These are phyloP conservation scores for Stevia rebaudiana DNA, from an alignment of 140 eudicot genomes.

Conservation along the genomic window DNA sequence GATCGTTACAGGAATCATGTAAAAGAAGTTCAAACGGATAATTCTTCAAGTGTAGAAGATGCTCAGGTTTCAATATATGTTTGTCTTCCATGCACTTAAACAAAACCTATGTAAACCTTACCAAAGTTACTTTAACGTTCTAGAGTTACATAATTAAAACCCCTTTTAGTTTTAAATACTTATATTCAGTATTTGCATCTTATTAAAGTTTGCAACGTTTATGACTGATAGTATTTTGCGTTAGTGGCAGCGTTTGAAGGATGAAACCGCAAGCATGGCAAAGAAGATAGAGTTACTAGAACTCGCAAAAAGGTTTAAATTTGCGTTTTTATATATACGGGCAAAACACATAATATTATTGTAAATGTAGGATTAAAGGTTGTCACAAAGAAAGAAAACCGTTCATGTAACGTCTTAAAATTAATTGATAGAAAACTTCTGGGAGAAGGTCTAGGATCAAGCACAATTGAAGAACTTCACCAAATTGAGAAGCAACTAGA, in stretches of 20 bases:
- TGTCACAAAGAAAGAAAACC: not conserved
- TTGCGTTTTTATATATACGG: not conserved
- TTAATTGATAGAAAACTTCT: conserved; percentile 38
- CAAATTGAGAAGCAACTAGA: conserved; percentile 61
- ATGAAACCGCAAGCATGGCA: conserved; percentile 55
- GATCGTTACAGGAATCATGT: conserved; percentile 50
- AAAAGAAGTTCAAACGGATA: conserved; percentile 47
- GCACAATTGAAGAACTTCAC: conserved; percentile 61
- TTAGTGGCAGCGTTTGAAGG: conserved; percentile 49
- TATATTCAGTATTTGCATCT: not conserved
- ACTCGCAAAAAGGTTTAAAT: conserved; percentile 47
- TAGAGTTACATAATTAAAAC: not conserved
- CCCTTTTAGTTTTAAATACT: not conserved
- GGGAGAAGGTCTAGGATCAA: conserved; percentile 58
- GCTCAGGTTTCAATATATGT: conserved; percentile 37
- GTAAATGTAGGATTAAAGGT: not conserved
- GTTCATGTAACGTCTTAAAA: not conserved
- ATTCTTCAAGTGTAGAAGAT: conserved; percentile 42
- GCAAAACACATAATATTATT: not conserved
- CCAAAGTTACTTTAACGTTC: not conserved
- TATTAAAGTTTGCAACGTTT: not conserved
- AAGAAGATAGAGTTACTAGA: conserved; percentile 65
- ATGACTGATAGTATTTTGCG: not conserved
- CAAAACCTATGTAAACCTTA: not conserved
- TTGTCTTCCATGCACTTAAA: no score